phyloP scores from a whole-genome alignment of 1,284 basidiomycete species.

The Caloboletus firmus region DNA sequence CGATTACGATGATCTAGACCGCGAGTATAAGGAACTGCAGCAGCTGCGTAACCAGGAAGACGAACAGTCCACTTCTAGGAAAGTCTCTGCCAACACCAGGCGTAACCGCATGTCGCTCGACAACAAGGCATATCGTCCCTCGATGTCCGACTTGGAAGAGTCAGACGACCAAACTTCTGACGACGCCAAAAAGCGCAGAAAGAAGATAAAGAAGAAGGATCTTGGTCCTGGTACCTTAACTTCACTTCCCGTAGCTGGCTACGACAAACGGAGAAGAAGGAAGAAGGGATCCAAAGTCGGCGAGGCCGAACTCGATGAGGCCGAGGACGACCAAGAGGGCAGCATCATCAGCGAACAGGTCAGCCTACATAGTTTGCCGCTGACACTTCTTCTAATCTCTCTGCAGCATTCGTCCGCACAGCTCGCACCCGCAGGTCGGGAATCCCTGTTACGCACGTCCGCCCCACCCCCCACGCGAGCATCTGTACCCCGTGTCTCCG shows the following conservation, averaged over 20 bases:
- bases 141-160: conserved; percentile 57
- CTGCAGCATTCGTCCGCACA: conserved; percentile 38
- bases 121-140: conserved; percentile 76
- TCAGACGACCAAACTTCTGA: conserved; percentile 60
- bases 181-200: conserved; percentile 52
- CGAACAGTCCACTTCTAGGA: conserved; percentile 36
- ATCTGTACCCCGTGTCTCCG: conserved; percentile 38
- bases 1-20: conserved; percentile 75
- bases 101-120: conserved; percentile 67
- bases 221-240: conserved; percentile 56
- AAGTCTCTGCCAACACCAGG: conserved; percentile 38
- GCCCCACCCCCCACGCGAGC: conserved; percentile 26
- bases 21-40: conserved; percentile 44
- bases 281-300: conserved; percentile 39
- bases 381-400: conserved; percentile 7
- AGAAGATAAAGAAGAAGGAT: conserved; percentile 57
- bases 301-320: conserved; percentile 27
- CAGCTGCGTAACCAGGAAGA: conserved; percentile 37
- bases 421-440: conserved; percentile 10
- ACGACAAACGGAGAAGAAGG: conserved; percentile 54
- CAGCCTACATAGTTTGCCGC: background rate
- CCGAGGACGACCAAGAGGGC: conserved; percentile 34
- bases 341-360: conserved; percentile 40
- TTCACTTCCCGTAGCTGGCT: conserved; percentile 61
- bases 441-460: conserved; percentile 26